Percentiles rank a stretch among this genome's conserved stretches.
Evolutionary conservation across 495 filamentous ascomycete genomes (phyloP).

Genomic region (Mycothermus thermophilus): DNA sequence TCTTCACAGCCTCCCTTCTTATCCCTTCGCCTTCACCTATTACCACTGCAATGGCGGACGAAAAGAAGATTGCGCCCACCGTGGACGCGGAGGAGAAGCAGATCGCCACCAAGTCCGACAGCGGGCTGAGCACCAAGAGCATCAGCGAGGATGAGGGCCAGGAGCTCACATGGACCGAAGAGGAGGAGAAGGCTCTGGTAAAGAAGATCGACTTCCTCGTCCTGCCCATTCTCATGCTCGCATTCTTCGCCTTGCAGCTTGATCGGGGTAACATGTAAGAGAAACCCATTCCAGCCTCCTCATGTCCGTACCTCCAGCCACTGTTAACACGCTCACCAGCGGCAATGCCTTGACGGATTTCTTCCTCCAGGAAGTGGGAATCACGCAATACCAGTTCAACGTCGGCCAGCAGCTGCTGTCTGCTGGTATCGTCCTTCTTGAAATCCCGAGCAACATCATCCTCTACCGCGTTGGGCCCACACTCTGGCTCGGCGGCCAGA

Average conservation of each 20-base stretch:
- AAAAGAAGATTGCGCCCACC: no score
- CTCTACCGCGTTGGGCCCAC: conserved; percentile 41
- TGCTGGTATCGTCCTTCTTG: conserved; percentile 42
- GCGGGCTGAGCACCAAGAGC: conserved; percentile 9
- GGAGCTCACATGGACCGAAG: conserved; percentile 22
- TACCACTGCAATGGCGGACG: conserved; percentile 8
- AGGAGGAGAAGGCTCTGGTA: conserved; percentile 22
- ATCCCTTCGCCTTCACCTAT: neutral
- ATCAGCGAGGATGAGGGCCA: conserved; percentile 13
- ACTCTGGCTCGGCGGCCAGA: conserved; percentile 40
- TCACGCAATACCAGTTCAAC: conserved; percentile 46
- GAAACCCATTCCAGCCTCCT: no score
- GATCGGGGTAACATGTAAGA: conserved; percentile 31
- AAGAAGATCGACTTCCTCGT: conserved; percentile 33
- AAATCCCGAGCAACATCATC: conserved; percentile 44
- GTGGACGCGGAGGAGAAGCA: conserved; percentile 11
- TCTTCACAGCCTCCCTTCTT: neutral
- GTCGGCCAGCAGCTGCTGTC: conserved; percentile 42
- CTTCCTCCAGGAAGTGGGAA: conserved; percentile 38
- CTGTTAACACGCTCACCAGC: no score
- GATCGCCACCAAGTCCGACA: conserved; percentile 6
- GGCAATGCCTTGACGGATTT: conserved; percentile 20
- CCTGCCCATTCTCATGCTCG: conserved; percentile 39
- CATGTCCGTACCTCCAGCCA: no score
- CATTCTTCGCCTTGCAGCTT: conserved; percentile 45